Evolutionary conservation across 2,329 filamentous ascomycete genomes (phyloP).

Genomic region (Hypoxylon sp.): DNA sequence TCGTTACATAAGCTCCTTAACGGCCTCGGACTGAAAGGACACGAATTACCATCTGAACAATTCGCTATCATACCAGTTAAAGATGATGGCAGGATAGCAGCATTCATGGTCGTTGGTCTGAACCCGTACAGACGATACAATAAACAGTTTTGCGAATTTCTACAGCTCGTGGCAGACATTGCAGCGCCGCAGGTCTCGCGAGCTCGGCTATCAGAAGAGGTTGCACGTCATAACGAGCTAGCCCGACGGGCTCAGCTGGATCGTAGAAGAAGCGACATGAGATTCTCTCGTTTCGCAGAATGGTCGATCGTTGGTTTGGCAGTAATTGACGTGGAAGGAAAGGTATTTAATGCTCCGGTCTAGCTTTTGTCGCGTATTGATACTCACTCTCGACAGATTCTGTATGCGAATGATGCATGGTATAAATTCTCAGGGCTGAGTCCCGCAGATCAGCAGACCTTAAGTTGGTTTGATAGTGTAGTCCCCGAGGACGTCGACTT

Average conservation of each 20-base stretch:
- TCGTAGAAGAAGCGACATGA: slow-evolving; percentile 47
- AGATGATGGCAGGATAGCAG: slow-evolving; percentile 39
- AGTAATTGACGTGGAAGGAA: slow-evolving; percentile 43
- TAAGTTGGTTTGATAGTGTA: slow-evolving; percentile 46
- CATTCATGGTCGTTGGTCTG: slow-evolving; percentile 49
- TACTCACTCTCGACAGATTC: slow-evolving; percentile 41
- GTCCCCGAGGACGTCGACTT: slow-evolving; percentile 45
- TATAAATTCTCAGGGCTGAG: slow-evolving; percentile 46
- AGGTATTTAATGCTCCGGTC: slow-evolving; percentile 24
- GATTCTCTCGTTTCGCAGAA: slow-evolving; percentile 50
- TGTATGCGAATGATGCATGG: slow-evolving; percentile 52
- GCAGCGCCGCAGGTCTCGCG: slow-evolving; percentile 45
- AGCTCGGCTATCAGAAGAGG: slow-evolving; percentile 47
- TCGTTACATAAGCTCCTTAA: slow-evolving; percentile 36
- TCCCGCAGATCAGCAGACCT: slow-evolving; percentile 33
- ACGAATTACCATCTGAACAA: slow-evolving; percentile 40
- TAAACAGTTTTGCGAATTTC: slow-evolving; percentile 45
- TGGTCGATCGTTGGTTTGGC: slow-evolving; percentile 50
- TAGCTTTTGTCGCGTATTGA: no score
- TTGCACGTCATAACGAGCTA: slow-evolving; percentile 45
- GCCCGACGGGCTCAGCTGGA: slow-evolving; percentile 45
- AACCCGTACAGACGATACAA: slow-evolving; percentile 48
- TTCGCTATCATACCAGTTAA: slow-evolving; percentile 47
- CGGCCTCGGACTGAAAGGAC: slow-evolving; percentile 41
- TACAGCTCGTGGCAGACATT: slow-evolving; percentile 45